Conservation (phyloP, 2,329 filamentous ascomycete genomes). For the Colletotrichum agaves region DNA sequence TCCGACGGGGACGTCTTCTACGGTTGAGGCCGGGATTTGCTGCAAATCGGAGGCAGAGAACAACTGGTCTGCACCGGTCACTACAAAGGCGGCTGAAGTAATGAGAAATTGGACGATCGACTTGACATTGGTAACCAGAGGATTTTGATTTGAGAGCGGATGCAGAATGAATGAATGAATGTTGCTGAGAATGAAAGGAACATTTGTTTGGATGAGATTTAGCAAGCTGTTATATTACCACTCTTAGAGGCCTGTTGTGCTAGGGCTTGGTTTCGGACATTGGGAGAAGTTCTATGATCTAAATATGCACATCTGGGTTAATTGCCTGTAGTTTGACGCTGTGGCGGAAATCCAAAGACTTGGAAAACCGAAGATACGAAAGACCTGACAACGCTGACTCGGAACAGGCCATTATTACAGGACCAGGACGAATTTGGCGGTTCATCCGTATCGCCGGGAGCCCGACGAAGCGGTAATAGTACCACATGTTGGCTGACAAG, state of each 20-base stretch:
- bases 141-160: not conserved
- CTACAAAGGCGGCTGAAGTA: not conserved
- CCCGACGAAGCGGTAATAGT: not conserved
- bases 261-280: no score
- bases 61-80: not conserved
- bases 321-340: no score
- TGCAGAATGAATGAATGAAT: not conserved
- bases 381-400: no score
- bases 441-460: not conserved
- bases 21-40: not conserved
- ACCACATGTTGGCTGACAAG: not conserved
- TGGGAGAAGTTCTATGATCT: no score
- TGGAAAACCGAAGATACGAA: no score
- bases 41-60: slow-evolving; percentile 8
- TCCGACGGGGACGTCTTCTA: slow-evolving; percentile 1
- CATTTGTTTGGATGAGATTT: no score
- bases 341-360: no score
- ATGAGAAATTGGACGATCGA: not conserved
- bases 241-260: no score
- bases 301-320: no score
- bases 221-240: no score
- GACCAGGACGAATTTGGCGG: not conserved
- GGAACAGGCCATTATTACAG: no score
- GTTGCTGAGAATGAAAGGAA: not conserved
- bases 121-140: no score